phyloP scores from a whole-genome alignment of 169 alveolate genomes.

The Eimeria sp. region DNA sequence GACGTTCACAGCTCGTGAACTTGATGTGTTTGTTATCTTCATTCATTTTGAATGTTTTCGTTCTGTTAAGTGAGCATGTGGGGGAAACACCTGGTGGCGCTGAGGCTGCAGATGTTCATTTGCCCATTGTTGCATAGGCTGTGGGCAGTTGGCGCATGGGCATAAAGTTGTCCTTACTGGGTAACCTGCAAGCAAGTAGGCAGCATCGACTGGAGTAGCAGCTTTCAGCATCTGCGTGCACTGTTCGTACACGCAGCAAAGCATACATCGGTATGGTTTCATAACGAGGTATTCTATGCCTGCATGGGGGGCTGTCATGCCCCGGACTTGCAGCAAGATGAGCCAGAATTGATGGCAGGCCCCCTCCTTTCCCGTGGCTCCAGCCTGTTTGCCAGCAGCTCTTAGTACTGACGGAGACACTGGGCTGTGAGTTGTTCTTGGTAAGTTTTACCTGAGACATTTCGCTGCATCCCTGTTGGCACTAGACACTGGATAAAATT shows the following conservation, averaged over 20 bases:
- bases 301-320: not conserved
- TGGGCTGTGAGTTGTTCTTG: too few species aligned
- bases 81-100: not conserved
- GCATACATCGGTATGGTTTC: too few species aligned
- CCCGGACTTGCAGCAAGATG: not conserved
- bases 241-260: not conserved
- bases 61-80: not conserved
- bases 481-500: not conserved
- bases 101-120: not conserved
- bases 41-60: not conserved
- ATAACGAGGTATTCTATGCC: not conserved
- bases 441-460: not conserved
- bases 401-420: too few species aligned
- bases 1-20: not conserved
- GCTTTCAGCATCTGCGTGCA: not conserved
- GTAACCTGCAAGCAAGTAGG: not conserved
- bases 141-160: not conserved
- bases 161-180: not conserved
- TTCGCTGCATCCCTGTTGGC: not conserved
- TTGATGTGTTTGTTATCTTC: not conserved
- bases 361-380: too few species aligned
- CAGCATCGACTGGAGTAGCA: too few species aligned
- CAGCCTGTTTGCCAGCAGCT: too few species aligned
- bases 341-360: too few species aligned
- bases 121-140: not conserved